Conservation (phyloP, 169 alveolate genomes). For the Toxoplasma gondii region DNA sequence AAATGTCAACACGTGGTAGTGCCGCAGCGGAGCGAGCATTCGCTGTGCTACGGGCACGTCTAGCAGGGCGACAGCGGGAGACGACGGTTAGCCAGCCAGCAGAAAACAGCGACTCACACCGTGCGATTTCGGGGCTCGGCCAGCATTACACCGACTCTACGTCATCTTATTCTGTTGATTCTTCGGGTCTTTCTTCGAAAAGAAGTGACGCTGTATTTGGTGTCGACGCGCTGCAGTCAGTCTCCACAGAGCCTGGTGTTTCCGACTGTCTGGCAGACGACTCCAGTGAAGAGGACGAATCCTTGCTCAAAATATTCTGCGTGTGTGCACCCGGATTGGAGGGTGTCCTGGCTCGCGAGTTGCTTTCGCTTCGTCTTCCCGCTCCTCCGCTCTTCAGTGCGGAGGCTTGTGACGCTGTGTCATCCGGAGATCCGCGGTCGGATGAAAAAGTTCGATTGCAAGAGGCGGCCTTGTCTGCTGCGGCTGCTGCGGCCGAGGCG, state of each 20-base stretch:
- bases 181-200: neutral
- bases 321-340: conserved; percentile 60
- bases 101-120: neutral
- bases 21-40: neutral
- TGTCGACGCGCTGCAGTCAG: neutral
- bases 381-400: conserved; percentile 17
- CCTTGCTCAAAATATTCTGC: conserved; percentile 30
- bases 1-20: neutral
- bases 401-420: conserved; percentile 24
- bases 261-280: neutral
- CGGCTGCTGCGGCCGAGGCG: conserved; percentile 6
- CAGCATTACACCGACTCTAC: no score
- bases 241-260: neutral
- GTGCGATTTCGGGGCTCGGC: neutral
- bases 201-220: neutral
- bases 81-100: neutral
- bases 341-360: conserved; percentile 50
- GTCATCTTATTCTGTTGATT: neutral
- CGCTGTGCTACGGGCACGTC: neutral
- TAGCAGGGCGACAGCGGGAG: neutral
- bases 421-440: neutral
- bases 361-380: conserved; percentile 49
- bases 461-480: conserved; percentile 43
- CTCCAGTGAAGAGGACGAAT: neutral
- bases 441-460: conserved; percentile 8